Conservation (phyloP, 31 red algal genomes). For the Odonthalia washingtoniensis region DNA sequence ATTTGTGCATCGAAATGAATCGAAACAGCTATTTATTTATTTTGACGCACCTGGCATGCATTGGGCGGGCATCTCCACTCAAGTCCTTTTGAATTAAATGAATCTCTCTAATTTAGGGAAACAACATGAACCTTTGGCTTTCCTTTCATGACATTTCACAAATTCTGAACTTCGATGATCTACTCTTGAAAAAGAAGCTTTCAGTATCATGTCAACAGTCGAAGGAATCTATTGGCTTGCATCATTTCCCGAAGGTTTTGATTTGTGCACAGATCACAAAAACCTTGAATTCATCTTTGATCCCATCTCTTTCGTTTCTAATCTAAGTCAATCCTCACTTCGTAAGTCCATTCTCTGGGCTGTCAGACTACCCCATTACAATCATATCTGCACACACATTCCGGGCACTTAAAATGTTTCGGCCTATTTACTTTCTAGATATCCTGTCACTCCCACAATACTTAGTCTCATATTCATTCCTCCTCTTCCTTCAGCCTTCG, state of each 20-base stretch:
- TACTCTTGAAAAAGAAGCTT: constrained; percentile 27
- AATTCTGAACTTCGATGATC: not conserved
- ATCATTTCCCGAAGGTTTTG: constrained; percentile 12
- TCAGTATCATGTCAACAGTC: not conserved
- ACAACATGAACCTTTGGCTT: constrained; percentile 11
- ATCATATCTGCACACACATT: not conserved
- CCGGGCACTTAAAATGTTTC: not conserved
- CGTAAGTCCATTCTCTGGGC: not conserved
- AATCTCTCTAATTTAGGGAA: not conserved
- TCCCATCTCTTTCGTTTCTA: not conserved
- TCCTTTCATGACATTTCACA: constrained; percentile 9
- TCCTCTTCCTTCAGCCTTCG: not conserved
- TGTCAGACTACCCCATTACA: not conserved
- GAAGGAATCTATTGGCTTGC: constrained; percentile 11
- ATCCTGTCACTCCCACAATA: not conserved
- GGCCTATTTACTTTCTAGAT: not conserved
- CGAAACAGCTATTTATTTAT: not conserved
- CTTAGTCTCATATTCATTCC: not conserved
- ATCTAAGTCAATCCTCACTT: not conserved
- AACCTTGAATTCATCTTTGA: constrained; percentile 4
- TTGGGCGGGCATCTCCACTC: constrained; percentile 13
- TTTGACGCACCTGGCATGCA: constrained; percentile 3
- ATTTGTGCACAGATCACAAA: constrained; percentile 5
- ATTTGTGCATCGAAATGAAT: constrained; percentile 13
- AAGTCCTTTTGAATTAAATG: not conserved